A percentile compares a stretch with the other conserved stretches of the same genome.
phyloP scores from a whole-genome alignment of 345 rosid species.

The Luvunga scandens region DNA sequence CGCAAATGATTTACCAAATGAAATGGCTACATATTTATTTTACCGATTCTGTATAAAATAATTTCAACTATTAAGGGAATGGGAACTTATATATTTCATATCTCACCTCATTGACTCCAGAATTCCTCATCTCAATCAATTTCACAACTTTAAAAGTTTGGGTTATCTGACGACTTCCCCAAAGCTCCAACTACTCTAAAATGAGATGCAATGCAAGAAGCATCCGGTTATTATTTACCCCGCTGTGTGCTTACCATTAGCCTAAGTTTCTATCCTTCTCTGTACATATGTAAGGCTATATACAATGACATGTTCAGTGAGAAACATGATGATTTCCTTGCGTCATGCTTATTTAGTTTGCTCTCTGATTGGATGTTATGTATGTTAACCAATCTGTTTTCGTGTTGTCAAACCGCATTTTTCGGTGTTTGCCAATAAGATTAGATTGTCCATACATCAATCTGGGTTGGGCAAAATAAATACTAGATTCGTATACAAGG shows the following conservation, averaged over 20 bases:
- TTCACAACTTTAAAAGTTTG: neutral
- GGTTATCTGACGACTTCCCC: neutral
- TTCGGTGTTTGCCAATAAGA: neutral
- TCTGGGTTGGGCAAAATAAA: neutral
- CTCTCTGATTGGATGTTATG: neutral
- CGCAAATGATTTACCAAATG: neutral
- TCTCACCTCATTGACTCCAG: conserved; percentile 6
- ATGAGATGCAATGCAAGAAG: neutral
- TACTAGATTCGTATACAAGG: neutral
- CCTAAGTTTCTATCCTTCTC: neutral
- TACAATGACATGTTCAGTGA: neutral
- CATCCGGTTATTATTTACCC: neutral
- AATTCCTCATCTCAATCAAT: conserved; percentile 7
- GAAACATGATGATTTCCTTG: neutral
- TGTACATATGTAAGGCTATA: conserved; percentile 6
- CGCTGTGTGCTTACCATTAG: neutral
- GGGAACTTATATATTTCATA: neutral
- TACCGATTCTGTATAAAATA: neutral
- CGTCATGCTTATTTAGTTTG: neutral
- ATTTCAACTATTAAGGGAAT: neutral
- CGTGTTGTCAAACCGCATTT: neutral
- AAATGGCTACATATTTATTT: neutral
- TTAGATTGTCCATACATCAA: neutral
- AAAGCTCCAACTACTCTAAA: conserved; percentile 8
- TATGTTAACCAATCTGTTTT: neutral